phyloP scores from a whole-genome alignment of 495 filamentous ascomycete genomes.

The Lophium mytilinum region DNA sequence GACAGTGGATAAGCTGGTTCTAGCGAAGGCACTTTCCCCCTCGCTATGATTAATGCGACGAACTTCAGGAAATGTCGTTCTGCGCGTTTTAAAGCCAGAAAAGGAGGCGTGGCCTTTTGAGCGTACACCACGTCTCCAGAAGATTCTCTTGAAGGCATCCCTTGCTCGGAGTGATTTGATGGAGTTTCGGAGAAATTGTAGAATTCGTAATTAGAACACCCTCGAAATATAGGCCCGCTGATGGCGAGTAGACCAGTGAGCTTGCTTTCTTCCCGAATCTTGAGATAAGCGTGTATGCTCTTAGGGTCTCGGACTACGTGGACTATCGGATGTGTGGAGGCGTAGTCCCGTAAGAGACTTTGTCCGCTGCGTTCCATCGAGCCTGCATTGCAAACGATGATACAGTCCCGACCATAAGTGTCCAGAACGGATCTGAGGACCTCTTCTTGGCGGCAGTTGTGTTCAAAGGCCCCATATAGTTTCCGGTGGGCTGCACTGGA shows the following conservation, averaged over 20 bases:
- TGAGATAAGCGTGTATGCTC: constrained; percentile 56
- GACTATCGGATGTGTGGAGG: constrained; percentile 58
- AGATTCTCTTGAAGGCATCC: not conserved
- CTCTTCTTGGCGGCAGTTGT: constrained; percentile 53
- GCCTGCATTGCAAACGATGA: constrained; percentile 64
- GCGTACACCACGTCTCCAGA: not conserved
- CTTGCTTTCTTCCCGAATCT: constrained; percentile 48
- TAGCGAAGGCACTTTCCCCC: constrained; percentile 35
- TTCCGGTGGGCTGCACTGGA: constrained; percentile 53
- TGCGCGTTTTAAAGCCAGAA: constrained; percentile 61
- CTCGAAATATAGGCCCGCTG: constrained; percentile 49
- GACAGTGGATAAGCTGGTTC: constrained; percentile 66
- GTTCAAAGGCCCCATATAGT: constrained; percentile 49
- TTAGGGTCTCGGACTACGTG: constrained; percentile 63
- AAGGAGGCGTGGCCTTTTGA: constrained; percentile 42
- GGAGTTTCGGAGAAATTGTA: constrained; percentile 57
- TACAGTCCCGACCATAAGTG: constrained; percentile 52
- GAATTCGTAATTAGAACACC: constrained; percentile 71
- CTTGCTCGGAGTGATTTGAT: constrained; percentile 31
- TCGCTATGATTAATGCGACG: constrained; percentile 47
- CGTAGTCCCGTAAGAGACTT: constrained; percentile 39
- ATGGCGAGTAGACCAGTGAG: constrained; percentile 40
- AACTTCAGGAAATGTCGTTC: constrained; percentile 69
- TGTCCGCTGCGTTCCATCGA: constrained; percentile 38
- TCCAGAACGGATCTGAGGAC: constrained; percentile 61